Conservation (phyloP, 2,329 filamentous ascomycete species). For the Colletotrichum phormii region DNA sequence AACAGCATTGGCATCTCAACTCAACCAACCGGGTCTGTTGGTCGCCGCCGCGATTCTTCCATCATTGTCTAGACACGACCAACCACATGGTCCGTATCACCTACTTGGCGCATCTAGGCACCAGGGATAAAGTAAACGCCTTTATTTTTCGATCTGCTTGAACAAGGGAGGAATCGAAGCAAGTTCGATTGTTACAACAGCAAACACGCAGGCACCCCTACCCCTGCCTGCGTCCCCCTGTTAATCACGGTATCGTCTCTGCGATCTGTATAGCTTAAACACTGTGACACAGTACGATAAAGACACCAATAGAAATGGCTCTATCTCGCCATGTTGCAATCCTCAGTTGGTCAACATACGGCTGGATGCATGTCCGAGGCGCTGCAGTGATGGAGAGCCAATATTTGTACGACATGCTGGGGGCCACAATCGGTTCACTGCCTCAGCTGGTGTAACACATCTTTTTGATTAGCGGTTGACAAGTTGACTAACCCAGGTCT, state of each 20-base stretch:
- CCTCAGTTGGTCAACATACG: neutral
- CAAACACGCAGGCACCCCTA: neutral
- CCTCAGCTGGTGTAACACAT: neutral
- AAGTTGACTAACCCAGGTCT: no score
- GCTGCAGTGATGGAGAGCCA: neutral
- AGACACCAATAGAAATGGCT: neutral
- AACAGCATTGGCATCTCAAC: neutral
- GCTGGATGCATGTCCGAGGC: neutral
- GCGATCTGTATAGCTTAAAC: neutral
- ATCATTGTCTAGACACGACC: neutral
- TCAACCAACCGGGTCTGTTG: neutral
- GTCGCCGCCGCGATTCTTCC: neutral
- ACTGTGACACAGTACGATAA: neutral
- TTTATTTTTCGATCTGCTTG: neutral
- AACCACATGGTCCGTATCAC: neutral
- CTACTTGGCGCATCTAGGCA: neutral
- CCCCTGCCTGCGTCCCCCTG: neutral
- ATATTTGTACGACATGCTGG: neutral
- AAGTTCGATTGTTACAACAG: neutral
- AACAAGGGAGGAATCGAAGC: neutral
- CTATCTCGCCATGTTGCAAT: neutral
- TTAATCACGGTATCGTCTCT: neutral
- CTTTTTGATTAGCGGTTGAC: neutral
- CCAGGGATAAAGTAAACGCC: neutral
- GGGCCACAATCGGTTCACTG: slow-evolving; percentile 13